Base-by-base conservation (phyloP, 78 protist genomes). In the Dictyostelium citrinum region DNA sequence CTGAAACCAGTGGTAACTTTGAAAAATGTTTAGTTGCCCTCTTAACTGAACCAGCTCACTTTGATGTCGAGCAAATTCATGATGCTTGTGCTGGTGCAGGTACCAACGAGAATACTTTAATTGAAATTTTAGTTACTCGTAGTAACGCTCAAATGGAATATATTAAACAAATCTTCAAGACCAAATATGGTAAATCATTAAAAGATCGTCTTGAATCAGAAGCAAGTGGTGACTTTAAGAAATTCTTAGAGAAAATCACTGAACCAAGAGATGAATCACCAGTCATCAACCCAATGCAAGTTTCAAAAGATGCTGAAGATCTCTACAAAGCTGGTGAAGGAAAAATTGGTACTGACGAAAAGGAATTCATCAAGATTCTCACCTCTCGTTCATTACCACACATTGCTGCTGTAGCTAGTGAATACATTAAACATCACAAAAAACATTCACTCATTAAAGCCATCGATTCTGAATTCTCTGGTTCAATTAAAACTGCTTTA, bases 281-380 rank as follows among this genome's bases (percentile, higher is more conserved):
- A 9, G 78, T 68, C 43, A 55, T 88, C 8, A 83, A 88, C 31
- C 67, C 78, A 41, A 20, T 14, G 3, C 37, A 1, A 5, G 85
- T 55, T 46, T 7, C 22, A 3, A 68, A 16, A 17, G 93, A 88
- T 67, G 93, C 61, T 45, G 93, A 88, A 24, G 58, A 8, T 16
- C 71, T 88, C 37, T 88, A 88, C 64, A 61, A 88, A 61, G 93
- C 93, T 46, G 93, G 93, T 78, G 93, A 88, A 78, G 93, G 93
- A 79, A 78, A 79, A 55, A 33, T 88, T 45, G 93, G 93, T 78
- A 88, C 93, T 3, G 81, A 88, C 49, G 93, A 88, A 39, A 88
- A 88, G 61, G 64, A 17, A n/a, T 88, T 88, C 35, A 78, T 78
- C 51, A 76, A 78, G 20, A 88, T 88, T 46, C 60, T 88, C 8